Conservation (phyloP, 2,329 filamentous ascomycete species). For the Leptographium wingfieldii region DNA sequence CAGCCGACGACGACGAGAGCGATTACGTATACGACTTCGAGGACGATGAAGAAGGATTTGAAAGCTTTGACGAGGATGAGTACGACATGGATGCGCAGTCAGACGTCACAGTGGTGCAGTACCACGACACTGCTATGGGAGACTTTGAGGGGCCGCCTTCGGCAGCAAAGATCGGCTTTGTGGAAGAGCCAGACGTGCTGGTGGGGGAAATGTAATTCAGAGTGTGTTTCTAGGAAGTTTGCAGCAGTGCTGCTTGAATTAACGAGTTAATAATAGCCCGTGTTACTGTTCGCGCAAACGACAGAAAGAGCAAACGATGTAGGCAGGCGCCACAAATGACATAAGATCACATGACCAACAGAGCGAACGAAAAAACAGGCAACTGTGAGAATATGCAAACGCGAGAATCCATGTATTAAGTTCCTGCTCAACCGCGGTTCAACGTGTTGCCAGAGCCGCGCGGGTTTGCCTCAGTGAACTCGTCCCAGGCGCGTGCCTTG, state of each 20-base stretch:
- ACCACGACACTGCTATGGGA: neutral
- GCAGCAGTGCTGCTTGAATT: too few species aligned
- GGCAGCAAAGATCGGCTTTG: too few species aligned
- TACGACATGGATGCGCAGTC: slow-evolving; percentile 8
- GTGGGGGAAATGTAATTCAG: neutral
- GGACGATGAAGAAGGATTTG: neutral
- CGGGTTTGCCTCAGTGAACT: slow-evolving; percentile 81
- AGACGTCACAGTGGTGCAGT: slow-evolving; percentile 11
- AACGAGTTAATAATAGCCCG: too few species aligned
- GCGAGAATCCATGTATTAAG: too few species aligned
- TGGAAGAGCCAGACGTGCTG: too few species aligned
- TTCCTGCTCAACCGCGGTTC: slow-evolving; percentile 48
- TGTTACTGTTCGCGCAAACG: too few species aligned
- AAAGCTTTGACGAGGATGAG: slow-evolving; percentile 8
- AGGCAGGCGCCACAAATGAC: too few species aligned
- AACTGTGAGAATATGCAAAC: too few species aligned
- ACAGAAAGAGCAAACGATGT: too few species aligned
- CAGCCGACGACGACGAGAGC: neutral
- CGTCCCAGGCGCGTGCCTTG: slow-evolving; percentile 92
- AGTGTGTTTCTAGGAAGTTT: neutral
- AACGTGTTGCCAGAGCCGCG: slow-evolving; percentile 73
- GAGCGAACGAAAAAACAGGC: too few species aligned
- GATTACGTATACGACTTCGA: neutral
- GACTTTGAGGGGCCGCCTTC: neutral
- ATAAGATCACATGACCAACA: too few species aligned